A percentile compares a stretch with the other conserved stretches of the same genome.
phyloP scores from a whole-genome alignment of 257 asterid species.

The Haberlea rhodopensis region DNA sequence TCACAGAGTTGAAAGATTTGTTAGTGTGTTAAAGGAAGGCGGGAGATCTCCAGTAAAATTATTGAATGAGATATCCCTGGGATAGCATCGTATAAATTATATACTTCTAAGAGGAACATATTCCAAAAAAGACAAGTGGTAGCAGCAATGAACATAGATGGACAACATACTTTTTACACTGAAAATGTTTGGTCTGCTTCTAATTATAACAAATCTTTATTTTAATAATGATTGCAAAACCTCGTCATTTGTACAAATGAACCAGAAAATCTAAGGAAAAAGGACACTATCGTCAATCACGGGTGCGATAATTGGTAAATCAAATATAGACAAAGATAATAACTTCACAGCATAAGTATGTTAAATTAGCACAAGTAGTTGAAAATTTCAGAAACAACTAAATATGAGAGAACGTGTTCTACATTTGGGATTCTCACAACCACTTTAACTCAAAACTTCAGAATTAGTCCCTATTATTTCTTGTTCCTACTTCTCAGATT shows the following conservation, averaged over 20 bases:
- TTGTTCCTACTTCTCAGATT: background rate
- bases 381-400: background rate
- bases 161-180: background rate
- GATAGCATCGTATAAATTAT: conserved; percentile 28
- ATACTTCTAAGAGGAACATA: conserved; percentile 19
- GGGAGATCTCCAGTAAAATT: conserved; percentile 90
- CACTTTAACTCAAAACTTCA: background rate
- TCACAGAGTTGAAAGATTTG: conserved; percentile 90
- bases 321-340: background rate
- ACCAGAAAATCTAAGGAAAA: background rate
- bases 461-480: background rate
- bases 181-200: background rate
- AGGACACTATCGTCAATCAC: background rate
- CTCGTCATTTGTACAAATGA: background rate
- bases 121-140: background rate
- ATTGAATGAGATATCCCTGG: conserved; percentile 86
- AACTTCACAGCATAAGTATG: background rate
- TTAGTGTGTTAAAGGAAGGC: conserved; percentile 57
- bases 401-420: background rate
- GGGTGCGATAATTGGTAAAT: background rate
- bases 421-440: background rate
- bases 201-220: background rate
- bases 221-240: background rate
- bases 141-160: background rate
- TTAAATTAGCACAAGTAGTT: background rate